phyloP scores from a whole-genome alignment of 2,329 filamentous ascomycete genomes.

The Cercospora citrullina region DNA sequence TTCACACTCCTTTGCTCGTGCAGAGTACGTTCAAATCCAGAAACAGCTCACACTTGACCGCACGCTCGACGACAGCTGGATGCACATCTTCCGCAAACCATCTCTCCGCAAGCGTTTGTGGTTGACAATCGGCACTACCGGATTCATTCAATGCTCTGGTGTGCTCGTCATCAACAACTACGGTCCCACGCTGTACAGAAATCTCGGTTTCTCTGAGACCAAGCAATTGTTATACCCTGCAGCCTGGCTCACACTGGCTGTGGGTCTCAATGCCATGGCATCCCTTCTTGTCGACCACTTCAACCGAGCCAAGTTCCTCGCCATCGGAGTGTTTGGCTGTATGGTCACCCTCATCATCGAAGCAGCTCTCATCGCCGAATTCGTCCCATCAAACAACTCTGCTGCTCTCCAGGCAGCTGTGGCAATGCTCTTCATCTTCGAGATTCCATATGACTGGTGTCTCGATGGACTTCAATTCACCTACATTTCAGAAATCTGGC shows the following conservation, averaged over 20 bases:
- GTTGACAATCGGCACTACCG: constrained; percentile 33
- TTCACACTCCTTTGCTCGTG: constrained; percentile 31
- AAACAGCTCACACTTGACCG: constrained; percentile 36
- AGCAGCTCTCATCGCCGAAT: constrained; percentile 25
- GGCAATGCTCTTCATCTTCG: constrained; percentile 24
- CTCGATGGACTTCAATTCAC: constrained; percentile 29
- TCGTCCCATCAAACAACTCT: constrained; percentile 17
- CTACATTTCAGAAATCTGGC: constrained; percentile 27
- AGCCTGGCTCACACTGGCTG: constrained; percentile 35
- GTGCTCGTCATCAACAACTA: constrained; percentile 38
- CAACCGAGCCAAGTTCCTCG: constrained; percentile 23
- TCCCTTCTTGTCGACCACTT: constrained; percentile 33
- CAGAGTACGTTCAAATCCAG: constrained; percentile 37
- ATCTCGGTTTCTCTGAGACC: constrained; percentile 32
- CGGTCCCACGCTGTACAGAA: constrained; percentile 35
- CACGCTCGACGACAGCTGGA: constrained; percentile 31
- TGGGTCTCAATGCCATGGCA: constrained; percentile 32
- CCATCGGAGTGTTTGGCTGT: constrained; percentile 26
- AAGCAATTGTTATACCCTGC: constrained; percentile 36
- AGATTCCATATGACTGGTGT: constrained; percentile 25
- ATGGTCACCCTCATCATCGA: constrained; percentile 26
- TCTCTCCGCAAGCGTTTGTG: constrained; percentile 35
- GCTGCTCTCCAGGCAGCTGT: constrained; percentile 23
- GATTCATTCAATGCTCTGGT: constrained; percentile 36
- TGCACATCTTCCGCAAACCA: constrained; percentile 33